Percentiles rank a stretch among this genome's conserved stretches.
Conservation (phyloP, 2,329 filamentous ascomycete genomes). For the Zymoseptoria ardabiliae region DNA sequence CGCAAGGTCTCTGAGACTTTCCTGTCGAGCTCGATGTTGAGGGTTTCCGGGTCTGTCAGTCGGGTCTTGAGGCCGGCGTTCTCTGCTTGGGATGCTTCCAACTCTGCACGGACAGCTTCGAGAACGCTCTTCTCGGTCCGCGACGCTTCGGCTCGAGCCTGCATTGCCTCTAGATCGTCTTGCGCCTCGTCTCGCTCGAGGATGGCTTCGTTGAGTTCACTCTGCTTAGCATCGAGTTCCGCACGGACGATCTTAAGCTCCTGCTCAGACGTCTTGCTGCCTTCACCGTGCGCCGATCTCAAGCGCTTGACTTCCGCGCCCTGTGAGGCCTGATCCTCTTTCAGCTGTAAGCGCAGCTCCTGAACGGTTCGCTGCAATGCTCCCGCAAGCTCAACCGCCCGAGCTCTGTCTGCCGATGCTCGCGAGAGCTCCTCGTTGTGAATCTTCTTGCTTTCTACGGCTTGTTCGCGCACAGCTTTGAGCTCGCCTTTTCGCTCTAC, state of each 20-base stretch:
- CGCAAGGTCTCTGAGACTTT: constrained; percentile 17
- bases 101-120: constrained; percentile 12
- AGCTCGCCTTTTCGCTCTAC: constrained; percentile 11
- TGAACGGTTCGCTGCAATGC: constrained; percentile 17
- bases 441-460: constrained; percentile 9
- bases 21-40: constrained; percentile 20
- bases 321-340: constrained; percentile 16
- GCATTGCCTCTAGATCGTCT: constrained; percentile 9
- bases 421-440: constrained; percentile 15
- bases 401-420: constrained; percentile 12
- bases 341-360: constrained; percentile 19
- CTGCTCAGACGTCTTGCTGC: constrained; percentile 8
- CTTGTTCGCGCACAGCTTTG: constrained; percentile 8
- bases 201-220: constrained; percentile 20
- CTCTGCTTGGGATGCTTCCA: constrained; percentile 15
- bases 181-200: constrained; percentile 23
- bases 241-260: constrained; percentile 12
- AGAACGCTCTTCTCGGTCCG: neutral
- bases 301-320: constrained; percentile 17
- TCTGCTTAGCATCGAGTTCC: constrained; percentile 19
- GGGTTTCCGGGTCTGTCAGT: constrained; percentile 13
- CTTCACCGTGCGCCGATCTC: constrained; percentile 9
- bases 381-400: constrained; percentile 17
- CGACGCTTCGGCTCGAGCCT: neutral
- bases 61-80: constrained; percentile 2